Evolutionary conservation across 1,139 yeast genomes (phyloP).

Genomic region (Candida pseudocylindracea): DNA sequence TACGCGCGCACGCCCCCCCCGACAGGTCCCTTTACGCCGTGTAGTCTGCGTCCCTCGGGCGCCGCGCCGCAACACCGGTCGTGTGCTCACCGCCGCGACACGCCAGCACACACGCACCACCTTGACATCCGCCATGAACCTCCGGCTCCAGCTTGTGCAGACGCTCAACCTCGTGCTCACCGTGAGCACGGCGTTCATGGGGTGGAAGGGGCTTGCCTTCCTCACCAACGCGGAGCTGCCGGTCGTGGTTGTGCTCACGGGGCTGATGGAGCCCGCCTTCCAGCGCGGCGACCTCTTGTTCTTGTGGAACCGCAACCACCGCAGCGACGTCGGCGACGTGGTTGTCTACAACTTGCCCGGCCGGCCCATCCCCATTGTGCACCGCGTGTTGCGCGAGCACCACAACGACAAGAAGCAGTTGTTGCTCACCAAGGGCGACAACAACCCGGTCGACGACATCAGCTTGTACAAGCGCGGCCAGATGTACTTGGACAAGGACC

Average conservation of each 20-base stretch:
- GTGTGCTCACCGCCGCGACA: too few relatives aligned
- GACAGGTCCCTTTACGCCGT: too few relatives aligned
- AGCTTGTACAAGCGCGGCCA: conserved; percentile 65
- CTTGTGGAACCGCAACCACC: conserved; percentile 63
- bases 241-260: conserved; percentile 87
- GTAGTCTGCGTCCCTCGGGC: too few relatives aligned
- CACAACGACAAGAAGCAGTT: conserved; percentile 36
- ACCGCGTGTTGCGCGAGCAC: conserved; percentile 78
- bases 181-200: conserved; percentile 73
- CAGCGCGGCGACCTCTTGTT: conserved; percentile 91
- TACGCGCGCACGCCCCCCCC: too few relatives aligned
- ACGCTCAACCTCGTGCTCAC: conserved; percentile 55
- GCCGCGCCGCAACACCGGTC: too few relatives aligned
- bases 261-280: conserved; percentile 99
- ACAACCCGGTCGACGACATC: conserved; percentile 80
- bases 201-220: conserved; percentile 71
- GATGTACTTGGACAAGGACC: conserved; percentile 48
- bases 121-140: too few relatives aligned
- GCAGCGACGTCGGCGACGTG: conserved; percentile 71
- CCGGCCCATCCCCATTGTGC: conserved; percentile 83
- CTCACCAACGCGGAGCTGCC: conserved; percentile 79
- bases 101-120: too few relatives aligned
- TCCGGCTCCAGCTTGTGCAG: conserved; percentile 27
- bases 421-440: conserved; percentile 87
- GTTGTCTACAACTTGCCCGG: conserved; percentile 84